These are phyloP conservation scores for Cornus kousa DNA, from an alignment of 148 eudicot genomes.

Conservation along the genomic window DNA sequence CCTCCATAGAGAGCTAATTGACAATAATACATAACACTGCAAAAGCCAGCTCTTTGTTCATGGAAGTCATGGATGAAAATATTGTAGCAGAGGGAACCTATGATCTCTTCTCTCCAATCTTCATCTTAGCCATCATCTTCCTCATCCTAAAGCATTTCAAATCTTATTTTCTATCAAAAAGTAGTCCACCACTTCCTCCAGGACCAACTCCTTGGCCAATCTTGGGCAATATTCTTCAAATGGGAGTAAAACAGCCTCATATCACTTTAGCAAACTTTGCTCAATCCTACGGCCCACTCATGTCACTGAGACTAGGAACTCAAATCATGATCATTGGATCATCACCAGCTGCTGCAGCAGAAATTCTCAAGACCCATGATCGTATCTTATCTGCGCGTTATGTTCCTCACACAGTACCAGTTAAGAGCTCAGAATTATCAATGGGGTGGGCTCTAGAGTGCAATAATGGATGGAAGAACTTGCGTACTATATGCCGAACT, in stretches of 20 bases:
- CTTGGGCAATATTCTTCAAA: neutral
- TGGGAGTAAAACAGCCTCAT: conserved; percentile 3
- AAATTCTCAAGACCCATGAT: conserved; percentile 1
- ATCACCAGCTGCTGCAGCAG: neutral
- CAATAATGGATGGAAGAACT: neutral
- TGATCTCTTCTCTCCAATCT: neutral
- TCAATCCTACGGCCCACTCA: neutral
- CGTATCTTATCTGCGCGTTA: neutral
- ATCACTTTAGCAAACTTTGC: neutral
- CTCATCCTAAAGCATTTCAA: neutral
- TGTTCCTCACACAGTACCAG: neutral
- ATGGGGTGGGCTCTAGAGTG: neutral
- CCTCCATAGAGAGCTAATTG: neutral
- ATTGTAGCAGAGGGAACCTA: too few relatives aligned
- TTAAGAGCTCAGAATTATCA: neutral
- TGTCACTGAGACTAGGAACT: neutral
- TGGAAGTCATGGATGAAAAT: neutral
- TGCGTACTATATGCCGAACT: neutral
- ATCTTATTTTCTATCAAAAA: neutral
- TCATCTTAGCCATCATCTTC: neutral
- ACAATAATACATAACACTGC: neutral
- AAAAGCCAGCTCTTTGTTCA: neutral
- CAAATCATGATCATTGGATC: neutral
- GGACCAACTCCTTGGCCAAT: neutral
- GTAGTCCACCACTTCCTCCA: neutral